Base-by-base conservation (phyloP, 495 filamentous ascomycete species). In the Hyaloscypha variabilis region DNA sequence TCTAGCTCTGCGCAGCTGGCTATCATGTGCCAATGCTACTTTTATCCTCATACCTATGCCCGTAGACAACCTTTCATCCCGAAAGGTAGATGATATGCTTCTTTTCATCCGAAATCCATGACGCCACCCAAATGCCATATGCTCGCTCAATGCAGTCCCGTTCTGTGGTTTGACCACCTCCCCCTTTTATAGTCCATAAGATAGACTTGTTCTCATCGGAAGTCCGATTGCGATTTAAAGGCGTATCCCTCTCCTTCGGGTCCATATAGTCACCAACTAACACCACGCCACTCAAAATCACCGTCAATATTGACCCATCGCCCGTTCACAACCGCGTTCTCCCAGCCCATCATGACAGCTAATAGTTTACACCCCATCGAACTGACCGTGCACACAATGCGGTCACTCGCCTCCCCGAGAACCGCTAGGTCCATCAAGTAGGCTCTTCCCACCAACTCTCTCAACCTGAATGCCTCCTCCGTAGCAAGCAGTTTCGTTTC, bases 341-440 rank as follows among this genome's bases (percentile, higher is more conserved):
- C 87, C 91, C 91, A 93, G 1, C 90, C 90, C 88, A 92, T 86
- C 81, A 92, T 88, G 56, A 94, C 89, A 24, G 85, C 91, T 55
- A 94, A 66, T 55, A 93, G 51, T 26, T 88, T 76, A 69, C 91
- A 94, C 3, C 85, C 87, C 66, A 82, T 80, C 57, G 85, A 81
- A 56, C 86, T 88, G 31, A 89, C 87, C 11, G 84, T 86, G 68
- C 89, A 92, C 2, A 92, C 81, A 17, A 91, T 79, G 14, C 72
- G 79, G 70, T 90, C 87, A 55, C 86, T 87, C 39, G 77, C 78
- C 31, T 75, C 74, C 6, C 85, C 86, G 26, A 94, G 71, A 29
- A 92, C 87, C 23, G 86, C 83, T 55, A 94, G 69, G 72, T 94
- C 90, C 69, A 91, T 79, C 64, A 90, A 69, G 75, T 91, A 94